Evolutionary conservation across 148 eudicot species (phyloP), one percentile per base, ranked within the genome.

Genomic region (Linanthus parryae): DNA sequence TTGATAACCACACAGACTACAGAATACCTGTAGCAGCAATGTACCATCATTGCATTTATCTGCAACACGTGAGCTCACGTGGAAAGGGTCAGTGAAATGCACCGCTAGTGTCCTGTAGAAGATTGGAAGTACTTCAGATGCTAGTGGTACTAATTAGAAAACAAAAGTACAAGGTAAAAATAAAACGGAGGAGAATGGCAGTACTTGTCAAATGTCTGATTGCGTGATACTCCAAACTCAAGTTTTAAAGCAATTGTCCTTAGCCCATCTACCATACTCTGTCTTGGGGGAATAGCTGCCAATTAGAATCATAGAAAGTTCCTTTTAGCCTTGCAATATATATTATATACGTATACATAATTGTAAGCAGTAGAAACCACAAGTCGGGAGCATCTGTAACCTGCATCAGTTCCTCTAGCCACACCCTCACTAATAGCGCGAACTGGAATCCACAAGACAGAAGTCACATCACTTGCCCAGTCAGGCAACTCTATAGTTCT

Each of bases 201-300:
- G 38, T 75, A 77, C 97, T 75, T 87, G 48, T 92, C 98, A 54
- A 92, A 92, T 39, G 73, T 73, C 63, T 92, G 98, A 59, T 92
- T 87, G 64, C 77, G 96, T 48, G 98, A 82, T 50, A 79, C 71
- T 69, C 96, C 98, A 62, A 92, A 92, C 50, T 92, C 90, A 64
- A 92, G 98, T 69, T 87, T 92, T 54, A 92, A 71, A 63, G 98
- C 98, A 57, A 84, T 77, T 48, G 96, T 92, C 67, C 98, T 81
- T 81, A 92, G 71, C 33, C 95, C 94, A 54, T 92, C 96, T 57
- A 92, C 87, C 58, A 81, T 46, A 77, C 83, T 92, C 63, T 69
- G 81, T 63, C 73, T 73, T 54, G 70, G 83, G 13, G 83, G 67
- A 53, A 62, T 59, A 57, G 61, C 87, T 77, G 85, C 44, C 54